These are phyloP conservation scores for Leishmania mexicana DNA, from an alignment of 208 protist species.

Conservation along the genomic window DNA sequence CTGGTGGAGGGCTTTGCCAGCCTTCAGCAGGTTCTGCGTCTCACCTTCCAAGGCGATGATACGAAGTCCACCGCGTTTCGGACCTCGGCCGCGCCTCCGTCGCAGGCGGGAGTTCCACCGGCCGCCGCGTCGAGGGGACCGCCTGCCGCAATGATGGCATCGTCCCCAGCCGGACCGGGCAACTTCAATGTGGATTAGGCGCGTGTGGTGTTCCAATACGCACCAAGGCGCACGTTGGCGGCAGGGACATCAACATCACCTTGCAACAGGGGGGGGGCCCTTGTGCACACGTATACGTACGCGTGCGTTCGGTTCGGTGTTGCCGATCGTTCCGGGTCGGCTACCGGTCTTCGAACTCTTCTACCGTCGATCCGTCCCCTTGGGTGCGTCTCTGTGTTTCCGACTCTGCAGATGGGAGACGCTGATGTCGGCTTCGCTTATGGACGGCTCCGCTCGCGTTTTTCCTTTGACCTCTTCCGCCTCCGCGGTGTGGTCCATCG, in stretches of 20 bases:
- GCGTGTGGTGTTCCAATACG: not conserved
- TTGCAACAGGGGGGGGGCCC: not conserved
- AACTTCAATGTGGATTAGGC: conserved; percentile 2
- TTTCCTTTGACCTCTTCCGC: conserved; percentile 15
- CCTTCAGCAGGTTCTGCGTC: conserved; percentile 31
- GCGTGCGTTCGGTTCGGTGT: not conserved
- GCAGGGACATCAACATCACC: not conserved
- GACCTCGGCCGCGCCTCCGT: conserved; percentile 3
- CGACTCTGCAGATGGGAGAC: not conserved
- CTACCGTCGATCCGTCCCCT: conserved; percentile 2
- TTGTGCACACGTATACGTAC: not conserved
- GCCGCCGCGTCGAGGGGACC: not conserved
- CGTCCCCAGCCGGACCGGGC: not conserved
- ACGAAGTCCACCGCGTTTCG: not conserved
- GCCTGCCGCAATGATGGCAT: too few species aligned
- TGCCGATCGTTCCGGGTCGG: not conserved
- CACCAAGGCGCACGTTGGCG: not conserved
- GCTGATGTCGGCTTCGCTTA: not conserved
- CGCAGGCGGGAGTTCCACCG: not conserved
- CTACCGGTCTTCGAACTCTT: not conserved
- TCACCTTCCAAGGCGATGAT: conserved; percentile 21
- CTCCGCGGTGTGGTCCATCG: not conserved
- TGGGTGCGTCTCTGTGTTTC: conserved; percentile 2
- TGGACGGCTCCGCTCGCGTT: not conserved
- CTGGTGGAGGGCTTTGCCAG: conserved; percentile 42